phyloP scores from a whole-genome alignment of 805 yeast genomes.

The Metschnikowia vanudenii region DNA sequence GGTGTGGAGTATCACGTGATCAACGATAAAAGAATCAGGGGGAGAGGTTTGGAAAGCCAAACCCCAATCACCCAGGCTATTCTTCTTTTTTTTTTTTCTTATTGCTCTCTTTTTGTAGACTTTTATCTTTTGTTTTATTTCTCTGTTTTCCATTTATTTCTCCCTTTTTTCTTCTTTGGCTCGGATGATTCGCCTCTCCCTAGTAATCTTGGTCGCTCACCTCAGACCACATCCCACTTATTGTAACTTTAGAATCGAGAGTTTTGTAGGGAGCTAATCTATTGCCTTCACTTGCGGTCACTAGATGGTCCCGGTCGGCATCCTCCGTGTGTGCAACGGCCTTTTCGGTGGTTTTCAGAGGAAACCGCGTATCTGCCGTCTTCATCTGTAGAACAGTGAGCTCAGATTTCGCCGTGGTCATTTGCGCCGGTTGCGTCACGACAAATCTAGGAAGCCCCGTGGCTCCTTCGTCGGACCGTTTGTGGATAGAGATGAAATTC shows the following conservation, averaged over 20 bases:
- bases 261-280: slow-evolving; percentile 9
- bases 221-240: slow-evolving; percentile 14
- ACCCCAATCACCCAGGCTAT: no score
- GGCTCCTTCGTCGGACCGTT: slow-evolving; percentile 2
- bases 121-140: no score
- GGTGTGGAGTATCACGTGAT: no score
- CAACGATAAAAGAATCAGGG: no score
- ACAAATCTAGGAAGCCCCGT: slow-evolving; percentile 5
- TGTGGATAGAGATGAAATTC: slow-evolving; percentile 9
- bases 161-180: no score
- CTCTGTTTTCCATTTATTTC: no score
- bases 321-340: neutral
- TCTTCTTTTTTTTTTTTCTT: no score
- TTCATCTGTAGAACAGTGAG: neutral
- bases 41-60: no score
- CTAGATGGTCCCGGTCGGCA: neutral
- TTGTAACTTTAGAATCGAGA: slow-evolving; percentile 4
- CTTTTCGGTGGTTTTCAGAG: neutral
- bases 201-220: slow-evolving; percentile 7
- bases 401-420: no score
- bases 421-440: neutral
- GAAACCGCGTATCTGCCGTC: slow-evolving; percentile 12
- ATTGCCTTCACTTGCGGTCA: neutral
- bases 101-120: no score
- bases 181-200: no score